A percentile compares a stretch with the other conserved stretches of the same genome.
Conservation (phyloP, 768 basidiomycete genomes). For the Xerocomellus amylosporus region DNA sequence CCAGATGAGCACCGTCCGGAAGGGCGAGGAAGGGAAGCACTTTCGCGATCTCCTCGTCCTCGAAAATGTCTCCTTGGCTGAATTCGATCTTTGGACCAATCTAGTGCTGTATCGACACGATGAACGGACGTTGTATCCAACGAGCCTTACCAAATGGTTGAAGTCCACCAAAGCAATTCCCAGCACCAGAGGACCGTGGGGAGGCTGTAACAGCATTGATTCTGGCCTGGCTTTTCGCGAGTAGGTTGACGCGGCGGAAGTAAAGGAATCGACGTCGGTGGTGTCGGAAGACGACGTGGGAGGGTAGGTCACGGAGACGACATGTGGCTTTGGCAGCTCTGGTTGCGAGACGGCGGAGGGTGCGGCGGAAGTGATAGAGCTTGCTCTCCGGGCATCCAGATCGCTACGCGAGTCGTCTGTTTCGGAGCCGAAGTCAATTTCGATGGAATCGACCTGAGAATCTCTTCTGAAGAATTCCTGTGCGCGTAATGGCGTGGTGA, state of each 20-base stretch:
- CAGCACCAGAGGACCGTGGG: slow-evolving; percentile 59
- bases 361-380: slow-evolving; percentile 50
- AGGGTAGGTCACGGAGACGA: slow-evolving; percentile 54
- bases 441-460: slow-evolving; percentile 46
- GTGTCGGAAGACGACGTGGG: slow-evolving; percentile 45
- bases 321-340: slow-evolving; percentile 36
- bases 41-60: slow-evolving; percentile 81
- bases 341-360: slow-evolving; percentile 39
- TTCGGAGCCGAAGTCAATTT: slow-evolving; percentile 55
- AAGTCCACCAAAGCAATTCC: slow-evolving; percentile 94
- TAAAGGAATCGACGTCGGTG: slow-evolving; percentile 54
- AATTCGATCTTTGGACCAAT: slow-evolving; percentile 93
- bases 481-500: slow-evolving; percentile 17
- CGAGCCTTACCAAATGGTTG: slow-evolving; percentile 75
- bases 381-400: slow-evolving; percentile 35
- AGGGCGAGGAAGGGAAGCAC: slow-evolving; percentile 93
- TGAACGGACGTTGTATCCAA: slow-evolving; percentile 5
- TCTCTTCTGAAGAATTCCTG: slow-evolving; percentile 38
- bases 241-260: slow-evolving; percentile 56
- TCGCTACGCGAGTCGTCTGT: slow-evolving; percentile 49
- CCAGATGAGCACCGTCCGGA: slow-evolving; percentile 95
- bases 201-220: slow-evolving; percentile 64
- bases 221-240: slow-evolving; percentile 74
- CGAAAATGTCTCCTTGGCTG: slow-evolving; percentile 70
- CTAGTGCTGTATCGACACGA: slow-evolving; percentile 37